Base-by-base conservation (phyloP, 2,329 filamentous ascomycete species). In the Penicillium polonicum region DNA sequence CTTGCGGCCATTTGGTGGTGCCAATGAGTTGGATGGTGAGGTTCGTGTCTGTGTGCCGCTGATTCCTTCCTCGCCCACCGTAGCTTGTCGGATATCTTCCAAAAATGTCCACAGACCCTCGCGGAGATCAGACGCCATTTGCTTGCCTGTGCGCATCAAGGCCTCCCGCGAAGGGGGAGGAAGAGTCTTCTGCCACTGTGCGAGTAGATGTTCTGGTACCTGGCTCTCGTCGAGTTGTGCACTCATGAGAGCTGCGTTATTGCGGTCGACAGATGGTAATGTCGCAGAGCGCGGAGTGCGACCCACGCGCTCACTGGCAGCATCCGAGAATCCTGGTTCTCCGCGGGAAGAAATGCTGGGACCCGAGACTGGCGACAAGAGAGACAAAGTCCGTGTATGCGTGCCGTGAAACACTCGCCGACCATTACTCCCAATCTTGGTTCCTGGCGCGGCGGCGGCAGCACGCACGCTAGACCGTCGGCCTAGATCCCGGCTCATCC, bases 51-150 rank as follows among this genome's bases (percentile, higher is more conserved):
- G 73, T 35, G 77, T 77, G 42, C 85, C 87, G 59, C 81, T 86
- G 61, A 91, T 85, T 17, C 87, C 90, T 77, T 99, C 94, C 54
- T 99, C 94, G 25, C 94, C 94, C 7, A 99, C 92, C 0, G 94
- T 96, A 15, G 93, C 95, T 75, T 97, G 94, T 64, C 92, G 85
- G 48, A 99, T 86, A 71, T 99, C 94, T 72, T 97, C 94, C 59
- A 96, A 86, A 75, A 99, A 99, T 1, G 91, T 96, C 86, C 90
- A 92, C 48, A 99, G 78, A 2, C 94, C 93, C 51, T 94, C 86
- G 72, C 88, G 91, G 74, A 99, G 87, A 75, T 97, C 94, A 59
- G 90, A 89, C 17, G 92, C 90, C 74, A 96, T 88, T 73, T 94
- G 90, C 71, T 92, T 92, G 58, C 80, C 79, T 54, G 78, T 84